A percentile compares a stretch with the other conserved stretches of the same genome.
Evolutionary conservation across 441 rosid species (phyloP).

Genomic region (Croton laevigatus): DNA sequence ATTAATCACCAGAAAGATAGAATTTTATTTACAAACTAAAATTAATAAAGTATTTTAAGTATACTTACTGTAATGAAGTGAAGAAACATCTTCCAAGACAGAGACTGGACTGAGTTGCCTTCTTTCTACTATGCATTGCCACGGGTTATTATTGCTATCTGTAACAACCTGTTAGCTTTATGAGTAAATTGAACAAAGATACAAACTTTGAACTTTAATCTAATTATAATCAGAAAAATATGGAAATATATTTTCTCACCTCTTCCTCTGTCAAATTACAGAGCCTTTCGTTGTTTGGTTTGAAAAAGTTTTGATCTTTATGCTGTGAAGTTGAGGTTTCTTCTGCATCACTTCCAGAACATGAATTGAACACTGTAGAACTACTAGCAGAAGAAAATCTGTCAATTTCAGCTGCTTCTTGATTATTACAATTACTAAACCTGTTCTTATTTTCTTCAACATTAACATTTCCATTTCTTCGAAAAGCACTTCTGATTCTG

Average conservation of each 20-base stretch:
- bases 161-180: conserved; percentile 34
- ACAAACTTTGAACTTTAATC: not conserved
- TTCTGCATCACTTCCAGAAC: conserved; percentile 36
- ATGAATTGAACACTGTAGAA: conserved; percentile 38
- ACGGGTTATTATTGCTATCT: conserved; percentile 26
- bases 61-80: conserved; percentile 23
- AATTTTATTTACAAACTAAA: not conserved
- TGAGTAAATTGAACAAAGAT: conserved; percentile 11
- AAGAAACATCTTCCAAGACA: conserved; percentile 21
- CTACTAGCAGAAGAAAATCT: conserved; percentile 37
- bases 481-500: conserved; percentile 19
- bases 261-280: conserved; percentile 19
- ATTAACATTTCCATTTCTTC: conserved; percentile 17
- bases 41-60: not conserved
- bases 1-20: not conserved
- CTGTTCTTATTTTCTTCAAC: conserved; percentile 16
- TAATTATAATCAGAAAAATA: not conserved
- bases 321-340: conserved; percentile 27
- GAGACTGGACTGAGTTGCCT: conserved; percentile 35
- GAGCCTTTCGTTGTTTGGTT: conserved; percentile 8
- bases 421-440: conserved; percentile 5
- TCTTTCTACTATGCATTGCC: conserved; percentile 25
- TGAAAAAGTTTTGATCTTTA: conserved; percentile 1
- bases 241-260: conserved; percentile 22
- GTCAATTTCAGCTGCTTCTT: conserved; percentile 29